Evolutionary conservation across 768 basidiomycete species (phyloP), one percentile per base, ranked within the genome.

Genomic region (Xerocomus potaroensis): DNA sequence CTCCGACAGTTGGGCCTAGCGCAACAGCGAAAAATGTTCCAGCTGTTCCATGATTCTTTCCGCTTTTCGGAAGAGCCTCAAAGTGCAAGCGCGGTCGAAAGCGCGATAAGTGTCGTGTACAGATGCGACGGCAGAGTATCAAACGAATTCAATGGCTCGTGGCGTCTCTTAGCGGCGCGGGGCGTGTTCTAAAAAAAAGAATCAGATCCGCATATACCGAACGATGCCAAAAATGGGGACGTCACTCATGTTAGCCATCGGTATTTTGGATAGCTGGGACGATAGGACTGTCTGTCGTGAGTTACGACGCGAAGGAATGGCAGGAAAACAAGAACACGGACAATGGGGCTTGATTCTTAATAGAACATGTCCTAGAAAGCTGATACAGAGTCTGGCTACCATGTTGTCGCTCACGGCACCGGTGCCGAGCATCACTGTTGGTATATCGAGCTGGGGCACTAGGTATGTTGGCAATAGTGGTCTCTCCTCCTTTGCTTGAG

Each of bases 261-360:
- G 75, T 54, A 87, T 72, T 42, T 76, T 75, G 3, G 70, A 68
- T 1, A 89, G 69, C 57, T 87, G 87, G n/a, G 16, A 70, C 60
- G 5, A 88, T 70, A 5, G 87, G 87, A 36, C 87, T 87, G 44
- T 43, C 12, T n/a, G 35, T 16, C 2, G 2, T 12, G 12, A n/a
- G 30, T n/a, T 4, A 29, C 5, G 9, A 19, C 16, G 7, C 8
- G 10, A 27, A 12, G 1, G 9, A 27, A 0, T 41, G 14, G 12
- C 38, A 11, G 26, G 41, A 16, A 10, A 37, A 15, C 3, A n/a
- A 31, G 2, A 19, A 21, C 6, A 76, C 86, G 66, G 57, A 89
- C 87, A 89, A 80, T 1, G 87, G 87, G 0, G 89, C 72, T 55
- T 90, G 87, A 51, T 77, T 83, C 61, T 90, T 91, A 86, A 91